Conservation (phyloP, 176 grass and related monocot genomes). For the Carex parvula region DNA sequence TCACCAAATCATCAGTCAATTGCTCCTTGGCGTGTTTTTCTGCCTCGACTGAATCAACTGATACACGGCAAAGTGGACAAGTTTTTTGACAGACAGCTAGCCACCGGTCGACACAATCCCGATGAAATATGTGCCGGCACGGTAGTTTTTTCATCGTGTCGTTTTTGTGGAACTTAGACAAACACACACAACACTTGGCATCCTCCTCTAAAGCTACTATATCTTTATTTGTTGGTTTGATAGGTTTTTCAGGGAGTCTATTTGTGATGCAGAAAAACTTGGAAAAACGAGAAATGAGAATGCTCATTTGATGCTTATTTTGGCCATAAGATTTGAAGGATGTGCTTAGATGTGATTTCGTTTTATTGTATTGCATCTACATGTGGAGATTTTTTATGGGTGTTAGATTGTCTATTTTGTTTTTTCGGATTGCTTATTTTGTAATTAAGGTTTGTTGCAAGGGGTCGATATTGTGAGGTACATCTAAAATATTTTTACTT, state of each 20-base stretch:
- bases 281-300: conserved; percentile 44
- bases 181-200: conserved; percentile 58
- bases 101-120: conserved; percentile 62
- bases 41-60: conserved; percentile 24
- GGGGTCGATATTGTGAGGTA: conserved; percentile 47
- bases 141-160: conserved; percentile 51
- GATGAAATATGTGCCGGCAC: conserved; percentile 58
- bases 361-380: conserved; percentile 10
- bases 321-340: too few relatives aligned
- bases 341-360: background rate
- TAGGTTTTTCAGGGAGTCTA: background rate
- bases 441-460: conserved; percentile 42
- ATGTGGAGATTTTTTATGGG: background rate
- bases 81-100: conserved; percentile 50
- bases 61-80: conserved; percentile 65
- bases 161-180: conserved; percentile 31
- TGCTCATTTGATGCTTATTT: conserved; percentile 41
- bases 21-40: conserved; percentile 25
- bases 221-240: conserved; percentile 15
- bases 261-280: conserved; percentile 38
- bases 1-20: conserved; percentile 47
- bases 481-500: conserved; percentile 46
- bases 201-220: background rate
- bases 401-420: conserved; percentile 34
- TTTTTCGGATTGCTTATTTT: conserved; percentile 30